A percentile compares a stretch with the other conserved stretches of the same genome.
These are phyloP conservation scores for Helichrysum umbraculigerum DNA, from an alignment of 129 eudicot species.

Conservation along the genomic window DNA sequence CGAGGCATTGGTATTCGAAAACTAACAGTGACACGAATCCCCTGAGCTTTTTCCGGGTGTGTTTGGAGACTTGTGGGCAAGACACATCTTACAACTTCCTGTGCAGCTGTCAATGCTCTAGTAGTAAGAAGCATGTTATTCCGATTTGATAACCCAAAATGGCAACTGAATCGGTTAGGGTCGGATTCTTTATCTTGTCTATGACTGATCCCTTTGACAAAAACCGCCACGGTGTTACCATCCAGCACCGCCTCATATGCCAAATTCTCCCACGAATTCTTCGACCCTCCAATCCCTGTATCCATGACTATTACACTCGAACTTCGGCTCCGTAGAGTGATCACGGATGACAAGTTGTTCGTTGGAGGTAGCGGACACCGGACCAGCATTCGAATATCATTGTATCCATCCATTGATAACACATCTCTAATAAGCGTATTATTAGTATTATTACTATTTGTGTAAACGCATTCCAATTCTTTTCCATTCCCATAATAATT, in stretches of 20 bases:
- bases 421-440: conserved; percentile 34
- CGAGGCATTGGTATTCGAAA: conserved; percentile 34
- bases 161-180: conserved; percentile 69
- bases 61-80: conserved; percentile 52
- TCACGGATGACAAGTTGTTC: conserved; percentile 47
- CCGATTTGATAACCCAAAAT: conserved; percentile 56
- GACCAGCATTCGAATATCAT: conserved; percentile 45
- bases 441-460: conserved; percentile 8
- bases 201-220: conserved; percentile 82
- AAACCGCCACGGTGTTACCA: conserved; percentile 58
- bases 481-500: background rate
- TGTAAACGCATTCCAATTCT: conserved; percentile 62
- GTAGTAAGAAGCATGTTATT: conserved; percentile 37
- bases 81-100: conserved; percentile 82
- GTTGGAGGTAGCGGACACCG: conserved; percentile 73
- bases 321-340: conserved; percentile 33
- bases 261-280: conserved; percentile 65
- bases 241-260: conserved; percentile 75
- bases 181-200: conserved; percentile 67
- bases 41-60: conserved; percentile 51
- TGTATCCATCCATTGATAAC: conserved; percentile 63
- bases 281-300: background rate
- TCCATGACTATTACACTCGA: background rate
- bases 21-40: conserved; percentile 60
- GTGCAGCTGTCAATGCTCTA: conserved; percentile 77